A percentile compares a stretch with the other conserved stretches of the same genome.
These are phyloP conservation scores for Scedosporium dehoogii DNA, from an alignment of 2,329 filamentous ascomycete species.

Conservation along the genomic window DNA sequence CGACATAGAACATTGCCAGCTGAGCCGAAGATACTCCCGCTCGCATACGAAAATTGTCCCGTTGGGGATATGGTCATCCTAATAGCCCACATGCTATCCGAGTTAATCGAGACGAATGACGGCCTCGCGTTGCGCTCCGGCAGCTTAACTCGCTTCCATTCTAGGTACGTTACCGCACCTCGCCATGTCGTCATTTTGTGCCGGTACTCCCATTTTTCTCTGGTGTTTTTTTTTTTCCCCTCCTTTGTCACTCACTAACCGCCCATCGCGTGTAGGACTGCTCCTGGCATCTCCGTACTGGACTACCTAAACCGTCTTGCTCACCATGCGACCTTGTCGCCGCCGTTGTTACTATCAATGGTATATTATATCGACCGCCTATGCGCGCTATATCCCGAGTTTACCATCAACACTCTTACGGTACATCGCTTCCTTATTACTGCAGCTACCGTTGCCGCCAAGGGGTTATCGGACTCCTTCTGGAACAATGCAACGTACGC, in stretches of 20 bases:
- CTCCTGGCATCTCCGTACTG: conserved; percentile 85
- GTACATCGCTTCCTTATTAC: conserved; percentile 97
- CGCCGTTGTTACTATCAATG: conserved; percentile 93
- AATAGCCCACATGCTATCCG: conserved; percentile 90
- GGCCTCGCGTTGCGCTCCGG: conserved; percentile 65
- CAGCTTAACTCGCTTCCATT: conserved; percentile 89
- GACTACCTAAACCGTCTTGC: conserved; percentile 92
- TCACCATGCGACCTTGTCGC: conserved; percentile 85
- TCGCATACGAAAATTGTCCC: conserved; percentile 70
- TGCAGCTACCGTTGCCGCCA: conserved; percentile 88
- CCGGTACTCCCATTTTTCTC: background rate
- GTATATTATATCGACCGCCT: conserved; percentile 97
- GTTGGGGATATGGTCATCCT: conserved; percentile 81
- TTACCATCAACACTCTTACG: conserved; percentile 92
- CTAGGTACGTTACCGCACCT: conserved; percentile 46
- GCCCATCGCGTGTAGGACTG: conserved; percentile 28
- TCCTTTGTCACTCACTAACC: background rate
- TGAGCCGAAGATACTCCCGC: conserved; percentile 52
- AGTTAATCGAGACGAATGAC: conserved; percentile 90
- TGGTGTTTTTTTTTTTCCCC: background rate
- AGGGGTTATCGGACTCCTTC: conserved; percentile 91
- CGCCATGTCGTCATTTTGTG: background rate
- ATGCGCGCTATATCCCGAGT: conserved; percentile 83
- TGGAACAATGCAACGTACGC: conserved; percentile 98
- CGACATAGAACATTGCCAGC: conserved; percentile 39